Percentiles rank a stretch among this genome's conserved stretches.
Conservation (phyloP, 768 basidiomycete species). For the Termitomyces sp. region DNA sequence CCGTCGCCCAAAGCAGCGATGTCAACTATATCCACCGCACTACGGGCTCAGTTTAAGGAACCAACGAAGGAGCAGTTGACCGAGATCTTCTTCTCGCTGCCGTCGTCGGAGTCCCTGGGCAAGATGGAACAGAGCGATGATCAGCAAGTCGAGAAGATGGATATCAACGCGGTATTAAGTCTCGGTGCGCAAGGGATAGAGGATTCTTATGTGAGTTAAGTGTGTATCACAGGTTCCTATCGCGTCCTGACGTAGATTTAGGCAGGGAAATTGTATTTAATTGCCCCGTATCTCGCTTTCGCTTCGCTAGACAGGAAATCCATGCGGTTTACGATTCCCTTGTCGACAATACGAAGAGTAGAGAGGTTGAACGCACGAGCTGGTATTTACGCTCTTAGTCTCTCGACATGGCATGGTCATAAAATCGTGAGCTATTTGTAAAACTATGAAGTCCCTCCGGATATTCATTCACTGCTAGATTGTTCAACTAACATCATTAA, state of each 20-base stretch:
- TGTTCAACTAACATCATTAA: slow-evolving; percentile 88
- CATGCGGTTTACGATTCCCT: slow-evolving; percentile 84
- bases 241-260: slow-evolving; percentile 23
- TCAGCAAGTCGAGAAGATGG: slow-evolving; percentile 61
- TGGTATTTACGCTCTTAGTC: slow-evolving; percentile 93
- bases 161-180: slow-evolving; percentile 86
- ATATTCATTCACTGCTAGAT: slow-evolving; percentile 40
- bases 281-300: slow-evolving; percentile 89
- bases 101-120: slow-evolving; percentile 32
- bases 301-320: slow-evolving; percentile 88
- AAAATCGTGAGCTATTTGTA: slow-evolving; percentile 66
- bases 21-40: slow-evolving; percentile 82
- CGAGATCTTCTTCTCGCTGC: slow-evolving; percentile 83
- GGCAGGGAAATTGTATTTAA: slow-evolving; percentile 88
- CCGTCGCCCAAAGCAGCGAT: slow-evolving; percentile 29
- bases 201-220: slow-evolving; percentile 83
- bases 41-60: slow-evolving; percentile 82
- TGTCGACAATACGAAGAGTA: slow-evolving; percentile 89
- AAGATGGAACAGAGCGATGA: slow-evolving; percentile 20
- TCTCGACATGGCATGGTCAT: slow-evolving; percentile 91
- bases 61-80: slow-evolving; percentile 84
- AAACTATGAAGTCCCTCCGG: neutral
- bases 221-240: neutral
- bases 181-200: slow-evolving; percentile 75
- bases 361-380: slow-evolving; percentile 91